Evolutionary conservation across 2,329 filamentous ascomycete genomes (phyloP).

Genomic region (Lasiodiplodia sp.): DNA sequence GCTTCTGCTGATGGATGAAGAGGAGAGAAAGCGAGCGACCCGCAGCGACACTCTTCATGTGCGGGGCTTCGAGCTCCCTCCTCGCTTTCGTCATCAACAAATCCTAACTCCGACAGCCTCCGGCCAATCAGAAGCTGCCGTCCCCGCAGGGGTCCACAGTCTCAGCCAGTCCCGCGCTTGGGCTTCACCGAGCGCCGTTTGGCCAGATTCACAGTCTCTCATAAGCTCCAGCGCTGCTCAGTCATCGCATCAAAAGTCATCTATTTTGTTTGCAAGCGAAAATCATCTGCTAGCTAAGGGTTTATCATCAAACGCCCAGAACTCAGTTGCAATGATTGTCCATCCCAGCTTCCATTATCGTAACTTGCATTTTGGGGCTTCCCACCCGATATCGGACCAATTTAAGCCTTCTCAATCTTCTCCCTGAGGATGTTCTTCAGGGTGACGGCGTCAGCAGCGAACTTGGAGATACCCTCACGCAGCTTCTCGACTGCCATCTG

Average conservation of each 20-base stretch:
- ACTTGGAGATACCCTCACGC: constrained; percentile 98
- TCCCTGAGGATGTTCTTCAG: constrained; percentile 90
- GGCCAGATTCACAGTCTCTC: constrained; percentile 14
- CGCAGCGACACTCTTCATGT: constrained; percentile 8
- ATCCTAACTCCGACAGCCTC: constrained; percentile 20
- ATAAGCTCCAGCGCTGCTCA: constrained; percentile 18
- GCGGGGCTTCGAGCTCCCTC: constrained; percentile 26
- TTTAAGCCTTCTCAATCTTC: constrained; percentile 70
- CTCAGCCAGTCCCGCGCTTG: background rate
- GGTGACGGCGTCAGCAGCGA: constrained; percentile 92
- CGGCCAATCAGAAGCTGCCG: constrained; percentile 11
- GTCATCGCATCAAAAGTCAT: constrained; percentile 23
- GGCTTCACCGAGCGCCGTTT: constrained; percentile 4
- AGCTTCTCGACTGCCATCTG: constrained; percentile 99
- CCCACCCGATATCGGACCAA: constrained; percentile 38
- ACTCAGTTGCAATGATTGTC: constrained; percentile 3
- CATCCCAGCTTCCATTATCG: constrained; percentile 23
- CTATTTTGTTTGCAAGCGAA: constrained; percentile 24
- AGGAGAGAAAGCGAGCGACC: constrained; percentile 8
- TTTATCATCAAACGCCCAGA: constrained; percentile 21
- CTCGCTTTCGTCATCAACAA: constrained; percentile 26
- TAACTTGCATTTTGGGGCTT: constrained; percentile 14
- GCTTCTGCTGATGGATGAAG: constrained; percentile 22
- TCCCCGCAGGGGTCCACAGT: background rate
- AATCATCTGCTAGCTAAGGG: constrained; percentile 21